A percentile compares a stretch with the other conserved stretches of the same genome.
These are phyloP conservation scores for Kwoniella sp. DNA, from an alignment of 768 basidiomycete species.

Conservation along the genomic window DNA sequence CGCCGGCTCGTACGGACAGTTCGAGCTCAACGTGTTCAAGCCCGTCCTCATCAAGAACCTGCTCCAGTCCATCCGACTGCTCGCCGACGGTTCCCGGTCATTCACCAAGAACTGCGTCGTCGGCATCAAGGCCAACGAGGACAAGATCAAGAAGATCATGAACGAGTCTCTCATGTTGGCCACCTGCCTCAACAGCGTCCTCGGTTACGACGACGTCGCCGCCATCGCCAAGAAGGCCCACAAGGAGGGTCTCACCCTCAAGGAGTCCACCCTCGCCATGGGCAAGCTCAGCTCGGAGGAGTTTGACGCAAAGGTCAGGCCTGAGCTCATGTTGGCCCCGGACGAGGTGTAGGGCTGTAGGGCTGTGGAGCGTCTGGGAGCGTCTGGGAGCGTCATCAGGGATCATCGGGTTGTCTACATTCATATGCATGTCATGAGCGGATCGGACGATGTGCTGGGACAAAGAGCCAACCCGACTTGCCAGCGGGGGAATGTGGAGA, in stretches of 20 bases:
- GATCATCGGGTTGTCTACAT: too few relatives aligned
- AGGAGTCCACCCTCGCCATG: conserved; percentile 84
- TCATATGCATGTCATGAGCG: too few relatives aligned
- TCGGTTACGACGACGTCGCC: conserved; percentile 98
- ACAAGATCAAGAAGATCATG: conserved; percentile 77
- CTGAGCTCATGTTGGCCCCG: conserved; percentile 51
- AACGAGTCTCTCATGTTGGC: conserved; percentile 98
- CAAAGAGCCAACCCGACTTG: too few relatives aligned
- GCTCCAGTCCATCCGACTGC: conserved; percentile 85
- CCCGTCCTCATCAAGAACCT: conserved; percentile 98
- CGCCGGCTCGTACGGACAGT: conserved; percentile 91
- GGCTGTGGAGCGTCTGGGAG: too few relatives aligned
- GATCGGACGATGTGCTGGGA: too few relatives aligned
- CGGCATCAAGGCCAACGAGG: conserved; percentile 94
- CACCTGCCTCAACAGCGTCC: conserved; percentile 88
- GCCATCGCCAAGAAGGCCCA: conserved; percentile 99
- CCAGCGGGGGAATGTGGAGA: too few relatives aligned
- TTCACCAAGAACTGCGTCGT: conserved; percentile 97
- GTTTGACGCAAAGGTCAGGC: conserved; percentile 78
- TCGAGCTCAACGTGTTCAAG: conserved; percentile 99
- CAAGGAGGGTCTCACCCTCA: conserved; percentile 92
- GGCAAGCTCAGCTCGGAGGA: conserved; percentile 82
- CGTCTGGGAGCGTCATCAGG: too few relatives aligned
- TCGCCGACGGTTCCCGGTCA: conserved; percentile 88
- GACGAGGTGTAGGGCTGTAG: conserved; percentile 43